Conservation (phyloP, 192 early-diverging fungal genomes). For the Entomortierella lignicola region DNA sequence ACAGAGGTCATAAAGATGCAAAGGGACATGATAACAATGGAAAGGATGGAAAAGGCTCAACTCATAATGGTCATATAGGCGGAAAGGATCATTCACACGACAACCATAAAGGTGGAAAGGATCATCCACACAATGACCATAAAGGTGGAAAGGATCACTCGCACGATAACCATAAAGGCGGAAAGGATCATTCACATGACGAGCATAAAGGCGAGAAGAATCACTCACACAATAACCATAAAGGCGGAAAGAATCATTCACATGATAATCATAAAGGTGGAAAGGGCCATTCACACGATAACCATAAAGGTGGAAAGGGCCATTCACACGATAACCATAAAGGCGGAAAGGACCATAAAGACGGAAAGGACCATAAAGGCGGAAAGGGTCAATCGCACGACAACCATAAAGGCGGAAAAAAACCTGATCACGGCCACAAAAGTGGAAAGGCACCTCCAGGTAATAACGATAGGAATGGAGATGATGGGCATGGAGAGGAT, state of each 20-base stretch:
- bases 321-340: neutral
- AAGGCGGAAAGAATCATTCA: too few species aligned
- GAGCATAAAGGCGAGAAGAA: neutral
- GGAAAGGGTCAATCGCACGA: neutral
- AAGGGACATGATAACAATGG: too few species aligned
- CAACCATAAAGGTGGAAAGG: neutral
- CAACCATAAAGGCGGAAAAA: too few species aligned
- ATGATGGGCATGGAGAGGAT: neutral
- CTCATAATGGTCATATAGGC: too few species aligned
- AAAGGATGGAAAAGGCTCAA: neutral
- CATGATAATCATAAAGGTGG: neutral
- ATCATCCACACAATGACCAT: too few species aligned
- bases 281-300: neutral
- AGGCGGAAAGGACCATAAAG: neutral
- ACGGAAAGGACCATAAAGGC: neutral
- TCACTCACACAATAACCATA: too few species aligned
- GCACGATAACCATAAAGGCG: neutral
- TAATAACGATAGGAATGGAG: neutral
- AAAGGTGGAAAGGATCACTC: neutral
- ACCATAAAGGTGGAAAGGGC: neutral
- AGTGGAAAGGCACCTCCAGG: too few species aligned
- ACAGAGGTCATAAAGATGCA: too few species aligned
- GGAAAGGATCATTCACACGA: too few species aligned
- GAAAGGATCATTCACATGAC: too few species aligned
- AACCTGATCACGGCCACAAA: neutral